Evolutionary conservation across 495 filamentous ascomycete genomes (phyloP), one percentile per base, ranked within the genome.

Genomic region (Cudoniella acicularis): DNA sequence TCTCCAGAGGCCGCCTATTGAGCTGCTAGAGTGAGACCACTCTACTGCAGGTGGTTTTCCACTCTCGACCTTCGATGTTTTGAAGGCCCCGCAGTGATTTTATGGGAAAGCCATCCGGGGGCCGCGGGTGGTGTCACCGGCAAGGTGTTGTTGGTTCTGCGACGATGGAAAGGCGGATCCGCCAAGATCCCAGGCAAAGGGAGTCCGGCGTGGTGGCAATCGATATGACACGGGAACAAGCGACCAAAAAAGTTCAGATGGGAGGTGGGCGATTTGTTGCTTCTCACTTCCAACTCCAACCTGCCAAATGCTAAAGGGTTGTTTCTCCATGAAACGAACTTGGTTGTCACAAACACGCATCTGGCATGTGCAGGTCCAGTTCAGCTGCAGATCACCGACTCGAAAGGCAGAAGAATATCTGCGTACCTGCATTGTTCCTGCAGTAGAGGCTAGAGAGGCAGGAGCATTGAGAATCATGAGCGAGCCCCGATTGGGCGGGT

Each of bases 401-500:
- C n/a, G n/a, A n/a, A n/a, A n/a, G n/a, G n/a, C n/a, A n/a, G 13
- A 54, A 18, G 27, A 21, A 17, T 26, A 13, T 17, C 20, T 41
- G 10, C 21, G 62, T 64, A 56, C 61, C 57, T 64, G 62, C 62
- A 65, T 61, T 24, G 63, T 61, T 57, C 63, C 63, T 65, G 63
- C 63, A 65, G 58, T 26, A 58, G 55, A 30, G 10, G 8, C 3
- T n/a, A 54, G 47, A 24, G 30, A 36, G 4, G 30, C 30, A 4
- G 26, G 1, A 23, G 10, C 13, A 20, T 20, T 10, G 49, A 36
- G 10, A 10, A 21, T 17, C 21, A 48, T 36, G 16, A 50, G 42
- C n/a, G 20, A 40, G 1, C n/a, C 36, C 24, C 36, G 54, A 57
- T 36, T 49, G 53, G 41, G 23, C 18, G 42, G 40, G 54, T 36